Conservation (phyloP, 75 land plant genomes). For the Isoetes taiwanensis region DNA sequence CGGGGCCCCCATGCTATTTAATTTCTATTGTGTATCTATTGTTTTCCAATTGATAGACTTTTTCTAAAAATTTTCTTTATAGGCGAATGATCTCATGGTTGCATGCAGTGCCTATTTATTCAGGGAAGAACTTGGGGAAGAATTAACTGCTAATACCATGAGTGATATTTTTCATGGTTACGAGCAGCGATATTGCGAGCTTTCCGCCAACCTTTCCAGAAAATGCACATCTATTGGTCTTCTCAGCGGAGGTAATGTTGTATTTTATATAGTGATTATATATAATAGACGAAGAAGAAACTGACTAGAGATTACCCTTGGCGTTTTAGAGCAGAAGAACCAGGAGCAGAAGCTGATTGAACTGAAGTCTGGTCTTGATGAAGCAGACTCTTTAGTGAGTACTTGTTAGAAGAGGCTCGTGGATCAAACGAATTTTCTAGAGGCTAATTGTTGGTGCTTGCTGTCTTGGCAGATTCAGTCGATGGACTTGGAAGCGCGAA, state of each 20-base stretch:
- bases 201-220: slow-evolving; percentile 48
- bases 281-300: neutral
- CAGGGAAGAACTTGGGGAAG: no score
- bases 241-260: slow-evolving; percentile 35
- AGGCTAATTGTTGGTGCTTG: neutral
- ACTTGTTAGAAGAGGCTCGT: no score
- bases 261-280: neutral
- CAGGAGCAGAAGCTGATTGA: slow-evolving; percentile 50
- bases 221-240: slow-evolving; percentile 34
- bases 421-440: no score
- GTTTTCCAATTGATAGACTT: no score
- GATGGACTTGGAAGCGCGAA: slow-evolving; percentile 81
- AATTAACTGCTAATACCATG: no score
- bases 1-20: no score
- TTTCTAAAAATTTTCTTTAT: no score
- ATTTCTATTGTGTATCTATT: no score
- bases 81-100: no score
- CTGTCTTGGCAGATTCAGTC: slow-evolving; percentile 38
- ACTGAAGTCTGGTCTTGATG: slow-evolving; percentile 61
- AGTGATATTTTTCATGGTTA: slow-evolving; percentile 59
- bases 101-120: no score
- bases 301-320: neutral
- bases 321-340: slow-evolving; percentile 53
- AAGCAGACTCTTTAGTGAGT: slow-evolving; percentile 62
- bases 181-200: slow-evolving; percentile 68